A percentile compares a stretch with the other conserved stretches of the same genome.
These are phyloP conservation scores for Phialophora tarda DNA, from an alignment of 2,329 filamentous ascomycete species.

Conservation along the genomic window DNA sequence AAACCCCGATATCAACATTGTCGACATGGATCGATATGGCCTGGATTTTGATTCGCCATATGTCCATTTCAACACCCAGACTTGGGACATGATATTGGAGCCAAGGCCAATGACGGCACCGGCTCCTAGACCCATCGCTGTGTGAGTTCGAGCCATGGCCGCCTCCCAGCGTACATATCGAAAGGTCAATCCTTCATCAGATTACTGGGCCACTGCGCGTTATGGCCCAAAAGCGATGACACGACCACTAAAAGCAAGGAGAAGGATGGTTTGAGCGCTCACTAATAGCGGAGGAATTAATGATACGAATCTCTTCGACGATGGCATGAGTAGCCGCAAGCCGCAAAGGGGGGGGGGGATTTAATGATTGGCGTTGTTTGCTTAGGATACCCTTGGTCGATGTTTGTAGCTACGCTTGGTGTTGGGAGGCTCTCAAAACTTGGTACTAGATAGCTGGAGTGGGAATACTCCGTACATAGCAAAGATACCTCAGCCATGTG, in stretches of 20 bases:
- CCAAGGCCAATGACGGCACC: conserved; percentile 22
- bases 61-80: conserved; percentile 40
- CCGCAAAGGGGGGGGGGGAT: too few species aligned
- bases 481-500: neutral
- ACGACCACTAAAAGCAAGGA: neutral
- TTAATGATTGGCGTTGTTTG: neutral
- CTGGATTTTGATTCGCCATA: conserved; percentile 26
- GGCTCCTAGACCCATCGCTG: conserved; percentile 3
- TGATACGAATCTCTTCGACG: conserved; percentile 4
- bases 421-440: neutral
- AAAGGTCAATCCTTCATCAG: neutral
- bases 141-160: neutral
- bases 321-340: neutral
- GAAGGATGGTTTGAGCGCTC: neutral
- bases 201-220: neutral
- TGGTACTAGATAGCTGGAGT: neutral
- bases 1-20: conserved; percentile 8
- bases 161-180: neutral
- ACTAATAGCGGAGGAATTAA: neutral
- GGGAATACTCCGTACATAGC: neutral
- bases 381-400: neutral
- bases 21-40: conserved; percentile 23
- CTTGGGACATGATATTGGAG: conserved; percentile 38
- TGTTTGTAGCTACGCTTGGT: neutral
- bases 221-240: neutral